Evolutionary conservation across 805 yeast species (phyloP).

Genomic region (Teunomyces panamensis): DNA sequence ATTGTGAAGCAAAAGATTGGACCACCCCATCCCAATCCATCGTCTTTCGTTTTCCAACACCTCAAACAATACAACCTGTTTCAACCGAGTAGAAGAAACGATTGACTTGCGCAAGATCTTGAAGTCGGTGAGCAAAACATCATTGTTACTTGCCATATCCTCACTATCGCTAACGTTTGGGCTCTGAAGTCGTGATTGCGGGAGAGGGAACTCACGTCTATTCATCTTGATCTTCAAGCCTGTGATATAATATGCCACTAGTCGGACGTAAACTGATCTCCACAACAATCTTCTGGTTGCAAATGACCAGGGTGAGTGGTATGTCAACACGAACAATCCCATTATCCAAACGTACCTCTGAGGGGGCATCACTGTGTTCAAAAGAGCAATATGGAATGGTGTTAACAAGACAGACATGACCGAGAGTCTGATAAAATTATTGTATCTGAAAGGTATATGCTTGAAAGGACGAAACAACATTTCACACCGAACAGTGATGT

Average conservation of each 20-base stretch:
- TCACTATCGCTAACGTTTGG: constrained; percentile 17
- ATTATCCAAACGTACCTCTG: constrained; percentile 32
- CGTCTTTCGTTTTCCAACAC: constrained; percentile 57
- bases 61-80: constrained; percentile 49
- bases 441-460: constrained; percentile 21
- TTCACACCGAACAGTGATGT: constrained; percentile 42
- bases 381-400: constrained; percentile 42
- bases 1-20: constrained; percentile 46
- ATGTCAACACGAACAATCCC: constrained; percentile 40
- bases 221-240: constrained; percentile 24
- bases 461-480: constrained; percentile 39
- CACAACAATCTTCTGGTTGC: constrained; percentile 46
- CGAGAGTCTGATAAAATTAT: constrained; percentile 29
- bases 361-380: constrained; percentile 30
- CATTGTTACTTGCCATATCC: constrained; percentile 9
- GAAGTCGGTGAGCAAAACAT: constrained; percentile 31
- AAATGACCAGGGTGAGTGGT: constrained; percentile 48
- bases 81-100: constrained; percentile 40
- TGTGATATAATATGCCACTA: constrained; percentile 37
- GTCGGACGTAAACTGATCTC: constrained; percentile 46
- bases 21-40: constrained; percentile 64
- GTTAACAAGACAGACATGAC: constrained; percentile 34
- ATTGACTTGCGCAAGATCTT: constrained; percentile 36
- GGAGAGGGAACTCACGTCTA: constrained; percentile 3
- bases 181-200: constrained; percentile 15